These are phyloP conservation scores for Recurvomyces mirabilis DNA, from an alignment of 495 filamentous ascomycete species.

Conservation along the genomic window DNA sequence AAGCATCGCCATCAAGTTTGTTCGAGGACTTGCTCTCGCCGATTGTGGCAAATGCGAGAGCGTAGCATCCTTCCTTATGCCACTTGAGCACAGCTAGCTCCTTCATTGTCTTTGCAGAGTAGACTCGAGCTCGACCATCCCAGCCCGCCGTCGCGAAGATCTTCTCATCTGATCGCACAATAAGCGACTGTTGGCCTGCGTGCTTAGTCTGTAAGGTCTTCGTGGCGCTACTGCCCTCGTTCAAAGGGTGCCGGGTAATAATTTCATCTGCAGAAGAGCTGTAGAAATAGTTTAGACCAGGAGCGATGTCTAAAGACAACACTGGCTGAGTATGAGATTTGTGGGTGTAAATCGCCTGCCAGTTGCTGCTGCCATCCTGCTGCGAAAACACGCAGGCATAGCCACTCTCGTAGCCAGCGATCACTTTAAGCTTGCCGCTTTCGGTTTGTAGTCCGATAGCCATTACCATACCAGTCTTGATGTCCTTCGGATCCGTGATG, in stretches of 20 bases:
- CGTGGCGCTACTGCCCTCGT: constrained; percentile 26
- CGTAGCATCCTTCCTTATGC: constrained; percentile 84
- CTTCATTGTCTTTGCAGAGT: constrained; percentile 66
- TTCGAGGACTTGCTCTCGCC: constrained; percentile 11
- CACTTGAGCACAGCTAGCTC: constrained; percentile 93
- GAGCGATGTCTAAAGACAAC: constrained; percentile 60
- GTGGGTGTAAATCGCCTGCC: constrained; percentile 53
- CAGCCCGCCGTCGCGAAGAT: constrained; percentile 89
- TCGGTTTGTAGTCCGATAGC: constrained; percentile 50
- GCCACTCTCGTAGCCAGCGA: constrained; percentile 83
- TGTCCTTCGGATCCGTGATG: constrained; percentile 41
- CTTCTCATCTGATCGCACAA: constrained; percentile 66
- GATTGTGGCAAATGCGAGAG: constrained; percentile 62
- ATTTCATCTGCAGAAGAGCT: constrained; percentile 75
- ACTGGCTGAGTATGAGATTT: constrained; percentile 73
- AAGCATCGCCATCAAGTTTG: background rate
- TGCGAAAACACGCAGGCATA: constrained; percentile 49
- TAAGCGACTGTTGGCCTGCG: constrained; percentile 73
- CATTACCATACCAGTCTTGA: constrained; percentile 86
- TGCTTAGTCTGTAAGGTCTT: constrained; percentile 62
- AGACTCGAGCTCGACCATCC: constrained; percentile 73
- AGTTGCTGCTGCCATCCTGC: constrained; percentile 32
- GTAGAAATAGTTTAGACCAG: constrained; percentile 50
- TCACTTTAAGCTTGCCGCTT: constrained; percentile 33
- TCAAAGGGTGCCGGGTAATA: constrained; percentile 45